Evolutionary conservation across 2,329 filamentous ascomycete species (phyloP).

Genomic region (Apiospora phragmitis): DNA sequence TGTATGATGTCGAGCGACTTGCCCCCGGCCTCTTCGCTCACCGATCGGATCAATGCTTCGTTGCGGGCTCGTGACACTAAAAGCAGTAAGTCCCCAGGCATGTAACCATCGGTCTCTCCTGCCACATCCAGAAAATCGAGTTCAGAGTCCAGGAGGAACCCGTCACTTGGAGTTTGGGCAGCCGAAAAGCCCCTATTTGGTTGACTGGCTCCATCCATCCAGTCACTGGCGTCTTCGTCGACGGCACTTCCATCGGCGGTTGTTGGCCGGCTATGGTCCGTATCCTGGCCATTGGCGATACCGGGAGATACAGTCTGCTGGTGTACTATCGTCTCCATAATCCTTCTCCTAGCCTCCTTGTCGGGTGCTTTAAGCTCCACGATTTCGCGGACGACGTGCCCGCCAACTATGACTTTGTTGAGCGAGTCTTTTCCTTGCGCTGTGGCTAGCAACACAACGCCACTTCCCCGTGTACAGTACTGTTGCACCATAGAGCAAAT

Average conservation of each 20-base stretch:
- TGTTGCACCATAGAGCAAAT: conserved; percentile 81
- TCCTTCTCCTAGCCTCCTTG: conserved; percentile 81
- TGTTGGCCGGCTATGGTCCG: conserved; percentile 54
- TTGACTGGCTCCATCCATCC: conserved; percentile 74
- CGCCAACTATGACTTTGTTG: conserved; percentile 86
- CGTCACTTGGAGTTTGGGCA: conserved; percentile 44
- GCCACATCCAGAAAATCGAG: conserved; percentile 93
- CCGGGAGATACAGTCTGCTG: conserved; percentile 47
- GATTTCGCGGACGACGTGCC: conserved; percentile 91
- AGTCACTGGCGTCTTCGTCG: conserved; percentile 58
- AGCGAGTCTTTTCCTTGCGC: conserved; percentile 91
- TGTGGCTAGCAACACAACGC: conserved; percentile 85
- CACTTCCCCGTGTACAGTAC: conserved; percentile 77
- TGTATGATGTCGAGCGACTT: conserved; percentile 55
- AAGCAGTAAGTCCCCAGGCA: conserved; percentile 89
- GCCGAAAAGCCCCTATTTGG: conserved; percentile 43
- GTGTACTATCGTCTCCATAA: conserved; percentile 77
- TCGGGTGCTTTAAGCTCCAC: conserved; percentile 86
- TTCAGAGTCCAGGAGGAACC: conserved; percentile 72
- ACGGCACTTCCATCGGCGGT: conserved; percentile 54
- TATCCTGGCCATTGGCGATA: conserved; percentile 35
- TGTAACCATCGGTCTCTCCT: conserved; percentile 93
- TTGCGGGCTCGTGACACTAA: conserved; percentile 86
- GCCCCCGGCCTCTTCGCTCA: conserved; percentile 54
- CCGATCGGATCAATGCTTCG: conserved; percentile 85